Conservation (phyloP, 768 basidiomycete genomes). For the Tylopilus cervinicoccineus region DNA sequence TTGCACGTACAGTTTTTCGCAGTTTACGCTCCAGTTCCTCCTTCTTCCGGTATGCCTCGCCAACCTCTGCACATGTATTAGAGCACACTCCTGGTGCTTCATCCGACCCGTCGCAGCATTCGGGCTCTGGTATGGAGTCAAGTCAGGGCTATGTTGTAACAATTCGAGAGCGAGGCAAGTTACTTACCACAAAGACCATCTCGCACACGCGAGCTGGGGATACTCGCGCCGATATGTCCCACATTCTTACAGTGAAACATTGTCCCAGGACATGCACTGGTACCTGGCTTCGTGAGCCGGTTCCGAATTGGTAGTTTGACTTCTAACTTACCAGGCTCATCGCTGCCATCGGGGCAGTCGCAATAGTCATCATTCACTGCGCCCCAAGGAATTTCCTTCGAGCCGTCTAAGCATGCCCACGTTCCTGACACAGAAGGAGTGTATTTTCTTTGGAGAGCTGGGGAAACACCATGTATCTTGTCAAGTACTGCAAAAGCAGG, state of each 20-base stretch:
- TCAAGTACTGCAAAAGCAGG: constrained; percentile 39
- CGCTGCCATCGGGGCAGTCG: constrained; percentile 92
- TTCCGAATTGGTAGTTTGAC: constrained; percentile 5
- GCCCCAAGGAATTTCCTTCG: constrained; percentile 70
- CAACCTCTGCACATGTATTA: constrained; percentile 73
- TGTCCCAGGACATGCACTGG: constrained; percentile 74
- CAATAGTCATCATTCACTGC: constrained; percentile 94
- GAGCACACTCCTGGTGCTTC: constrained; percentile 78
- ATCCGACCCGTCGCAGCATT: constrained; percentile 97
- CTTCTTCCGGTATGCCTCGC: constrained; percentile 63
- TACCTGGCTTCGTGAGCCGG: constrained; percentile 46
- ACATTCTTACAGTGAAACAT: constrained; percentile 83
- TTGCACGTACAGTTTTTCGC: constrained; percentile 63
- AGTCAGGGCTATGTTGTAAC: constrained; percentile 10
- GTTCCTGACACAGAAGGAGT: constrained; percentile 43
- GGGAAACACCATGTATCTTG: constrained; percentile 57
- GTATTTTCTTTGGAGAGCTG: constrained; percentile 54
- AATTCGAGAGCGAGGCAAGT: background rate
- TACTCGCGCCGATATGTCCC: constrained; percentile 79
- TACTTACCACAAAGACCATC: constrained; percentile 90
- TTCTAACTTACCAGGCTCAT: constrained; percentile 72
- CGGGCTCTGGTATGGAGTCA: constrained; percentile 56
- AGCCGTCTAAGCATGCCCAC: constrained; percentile 83
- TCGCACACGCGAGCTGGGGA: constrained; percentile 79
- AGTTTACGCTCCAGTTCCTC: constrained; percentile 73